Base-by-base conservation (phyloP, 148 eudicot genomes). In the Amaranthus cruentus region DNA sequence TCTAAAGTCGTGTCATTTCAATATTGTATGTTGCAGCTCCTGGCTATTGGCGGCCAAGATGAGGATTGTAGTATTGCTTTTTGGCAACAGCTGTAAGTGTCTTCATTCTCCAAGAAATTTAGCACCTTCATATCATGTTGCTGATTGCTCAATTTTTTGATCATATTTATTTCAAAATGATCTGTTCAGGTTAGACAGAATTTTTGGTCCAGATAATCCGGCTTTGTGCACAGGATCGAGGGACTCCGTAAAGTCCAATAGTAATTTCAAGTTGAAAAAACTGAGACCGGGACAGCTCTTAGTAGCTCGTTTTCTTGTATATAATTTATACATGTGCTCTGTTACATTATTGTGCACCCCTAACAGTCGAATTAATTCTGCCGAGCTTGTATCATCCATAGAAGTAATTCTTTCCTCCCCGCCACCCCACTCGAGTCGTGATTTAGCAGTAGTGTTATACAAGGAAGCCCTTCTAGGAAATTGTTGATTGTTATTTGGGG, bases 21-120 rank as follows among this genome's bases (percentile, higher is more conserved):
- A 50, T 14, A 14, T 46, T 53, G 38, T 72, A 28, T 71, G 68
- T 83, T 89, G 76, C 90, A 91, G 97, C 80, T 82, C 96, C 93
- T 61, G 83, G 86, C 72, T 94, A 74, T 74, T 94, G 98, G 98
- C 87, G 79, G 72, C 96, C 97, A 55, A 83, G 97, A 87, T 91
- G 87, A 87, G 44, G 57, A 44, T 15, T n/a, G 62, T 60, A 43
- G 54, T 47, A 66, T 66, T 66, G 28, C 71, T 56, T 64, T 15
- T 55, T 62, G 67, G n/a, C 48, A 55, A 42, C 9, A n/a, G 79
- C 58, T 73, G 82, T 80, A 59, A 66, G 82, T 80, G 53, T 51
- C 21, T 4, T 8, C 14, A 10, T 28, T 28, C 38, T 28, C 38
- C 38, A 28, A 28, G 38, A 28, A 28, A 28, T 50, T 72, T 18